These are phyloP conservation scores for Colletotrichum cuscutae DNA, from an alignment of 2,329 filamentous ascomycete species.

Conservation along the genomic window DNA sequence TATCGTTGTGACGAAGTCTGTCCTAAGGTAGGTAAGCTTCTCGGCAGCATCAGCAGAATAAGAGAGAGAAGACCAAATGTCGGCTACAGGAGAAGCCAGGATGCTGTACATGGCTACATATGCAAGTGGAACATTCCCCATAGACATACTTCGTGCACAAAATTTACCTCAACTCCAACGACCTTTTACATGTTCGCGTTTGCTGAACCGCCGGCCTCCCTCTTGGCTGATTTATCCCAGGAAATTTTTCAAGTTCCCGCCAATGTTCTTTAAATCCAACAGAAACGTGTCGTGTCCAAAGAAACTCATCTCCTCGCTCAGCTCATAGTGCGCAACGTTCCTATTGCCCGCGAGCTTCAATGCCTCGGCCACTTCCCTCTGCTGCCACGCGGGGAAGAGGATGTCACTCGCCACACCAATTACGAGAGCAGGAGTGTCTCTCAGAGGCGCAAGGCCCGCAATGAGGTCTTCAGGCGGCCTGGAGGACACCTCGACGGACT, in stretches of 20 bases:
- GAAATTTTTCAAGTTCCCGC: constrained; percentile 84
- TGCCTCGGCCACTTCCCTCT: constrained; percentile 90
- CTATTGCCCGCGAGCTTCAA: constrained; percentile 81
- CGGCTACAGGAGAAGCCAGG: too few species aligned
- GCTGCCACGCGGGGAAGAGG: constrained; percentile 97
- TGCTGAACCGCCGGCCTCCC: accelerated
- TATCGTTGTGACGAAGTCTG: too few species aligned
- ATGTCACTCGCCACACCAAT: constrained; percentile 97
- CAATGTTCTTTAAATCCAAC: constrained; percentile 90
- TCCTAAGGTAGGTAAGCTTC: too few species aligned
- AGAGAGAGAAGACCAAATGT: not conserved
- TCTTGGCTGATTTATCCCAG: constrained; percentile 60
- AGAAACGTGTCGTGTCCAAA: constrained; percentile 98
- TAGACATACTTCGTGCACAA: not conserved
- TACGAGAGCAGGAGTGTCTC: constrained; percentile 84
- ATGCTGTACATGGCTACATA: not conserved
- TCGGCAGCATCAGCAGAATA: too few species aligned
- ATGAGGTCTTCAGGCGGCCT: constrained; percentile 84
- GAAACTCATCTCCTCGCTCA: constrained; percentile 92
- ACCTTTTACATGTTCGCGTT: not conserved
- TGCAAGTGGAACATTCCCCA: not conserved
- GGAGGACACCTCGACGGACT: constrained; percentile 44
- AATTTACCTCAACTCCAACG: not conserved
- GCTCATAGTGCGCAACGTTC: constrained; percentile 85
- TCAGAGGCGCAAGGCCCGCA: constrained; percentile 75